Conservation (phyloP, 768 basidiomycete species). For the Lentinula lateritia region DNA sequence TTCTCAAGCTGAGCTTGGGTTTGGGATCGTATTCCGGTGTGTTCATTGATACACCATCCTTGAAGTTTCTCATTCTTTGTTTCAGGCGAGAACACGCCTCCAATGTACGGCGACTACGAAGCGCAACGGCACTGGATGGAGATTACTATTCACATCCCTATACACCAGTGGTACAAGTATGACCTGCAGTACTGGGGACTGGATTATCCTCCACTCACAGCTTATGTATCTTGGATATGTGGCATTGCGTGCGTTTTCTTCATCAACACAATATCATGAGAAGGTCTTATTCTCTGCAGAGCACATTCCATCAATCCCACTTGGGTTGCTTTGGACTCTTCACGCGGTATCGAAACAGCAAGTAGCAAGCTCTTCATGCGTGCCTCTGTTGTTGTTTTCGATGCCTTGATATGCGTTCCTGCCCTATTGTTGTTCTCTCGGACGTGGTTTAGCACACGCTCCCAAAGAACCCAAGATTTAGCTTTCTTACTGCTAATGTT, state of each 20-base stretch:
- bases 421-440: conserved; percentile 63
- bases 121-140: conserved; percentile 98
- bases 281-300: conserved; percentile 20
- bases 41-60: conserved; percentile 17
- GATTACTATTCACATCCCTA: conserved; percentile 71
- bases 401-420: conserved; percentile 69
- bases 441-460: conserved; percentile 64
- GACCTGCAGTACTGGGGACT: conserved; percentile 91
- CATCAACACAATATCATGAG: background rate
- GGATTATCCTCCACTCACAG: conserved; percentile 93
- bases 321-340: conserved; percentile 69
- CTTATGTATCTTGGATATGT: conserved; percentile 82
- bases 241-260: conserved; percentile 57
- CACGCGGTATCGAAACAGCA: conserved; percentile 67
- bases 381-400: conserved; percentile 61
- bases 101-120: conserved; percentile 90
- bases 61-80: background rate
- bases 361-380: conserved; percentile 79
- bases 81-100: conserved; percentile 63
- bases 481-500: conserved; percentile 70
- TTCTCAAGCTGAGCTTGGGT: conserved; percentile 66
- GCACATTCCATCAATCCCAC: conserved; percentile 44
- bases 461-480: conserved; percentile 70
- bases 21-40: conserved; percentile 80
- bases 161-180: conserved; percentile 80